These are phyloP conservation scores for Globisporangium radiosum DNA, from an alignment of 352 stramenopile species.

Conservation along the genomic window DNA sequence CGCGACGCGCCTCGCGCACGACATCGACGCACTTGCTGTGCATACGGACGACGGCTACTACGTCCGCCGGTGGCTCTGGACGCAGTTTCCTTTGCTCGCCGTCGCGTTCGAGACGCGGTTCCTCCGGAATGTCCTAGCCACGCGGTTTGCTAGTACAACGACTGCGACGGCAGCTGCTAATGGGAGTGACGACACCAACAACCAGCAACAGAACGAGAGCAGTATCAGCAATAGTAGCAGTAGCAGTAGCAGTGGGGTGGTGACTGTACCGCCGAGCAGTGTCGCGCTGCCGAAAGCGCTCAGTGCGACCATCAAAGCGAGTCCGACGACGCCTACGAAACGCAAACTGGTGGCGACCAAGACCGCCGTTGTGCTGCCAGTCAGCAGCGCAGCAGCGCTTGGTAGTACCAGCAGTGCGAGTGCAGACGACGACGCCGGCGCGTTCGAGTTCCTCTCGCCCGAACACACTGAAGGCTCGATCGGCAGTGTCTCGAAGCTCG, in stretches of 20 bases:
- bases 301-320: slow-evolving; percentile 2
- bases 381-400: not conserved
- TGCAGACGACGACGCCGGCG: slow-evolving; percentile 34
- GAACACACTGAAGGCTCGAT: slow-evolving; percentile 44
- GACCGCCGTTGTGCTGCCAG: not conserved
- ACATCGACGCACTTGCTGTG: slow-evolving; percentile 60
- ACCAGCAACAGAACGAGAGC: not conserved
- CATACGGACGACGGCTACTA: slow-evolving; percentile 70
- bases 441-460: slow-evolving; percentile 59
- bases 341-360: not conserved
- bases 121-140: slow-evolving; percentile 26
- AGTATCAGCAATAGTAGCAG: not conserved
- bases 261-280: too few species aligned
- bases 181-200: not conserved
- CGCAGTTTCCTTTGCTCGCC: slow-evolving; percentile 78
- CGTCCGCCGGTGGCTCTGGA: slow-evolving; percentile 78
- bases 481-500: slow-evolving; percentile 48
- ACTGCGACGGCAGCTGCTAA: not conserved
- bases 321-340: not conserved
- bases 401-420: slow-evolving; percentile 11
- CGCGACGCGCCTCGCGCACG: slow-evolving; percentile 39
- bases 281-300: not conserved
- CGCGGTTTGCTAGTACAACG: slow-evolving; percentile 5
- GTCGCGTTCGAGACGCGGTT: slow-evolving; percentile 71
- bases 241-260: not conserved